These are phyloP conservation scores for Ceratobasidium sp. DNA, from an alignment of 1,284 basidiomycete species.

Conservation along the genomic window DNA sequence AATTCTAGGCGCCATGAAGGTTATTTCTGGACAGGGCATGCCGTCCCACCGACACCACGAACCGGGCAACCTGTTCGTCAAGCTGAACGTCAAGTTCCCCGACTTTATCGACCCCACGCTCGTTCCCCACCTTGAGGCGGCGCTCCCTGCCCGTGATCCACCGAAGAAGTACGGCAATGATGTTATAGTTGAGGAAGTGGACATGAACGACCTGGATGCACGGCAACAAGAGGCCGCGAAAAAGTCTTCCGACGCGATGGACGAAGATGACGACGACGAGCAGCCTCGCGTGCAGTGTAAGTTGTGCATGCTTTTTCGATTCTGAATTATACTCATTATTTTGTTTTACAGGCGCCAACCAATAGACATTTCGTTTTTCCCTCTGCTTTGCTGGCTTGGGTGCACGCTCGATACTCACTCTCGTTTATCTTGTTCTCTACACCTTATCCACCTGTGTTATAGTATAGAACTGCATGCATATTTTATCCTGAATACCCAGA, in stretches of 20 bases:
- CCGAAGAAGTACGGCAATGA: slow-evolving; percentile 76
- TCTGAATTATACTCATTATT: too few relatives aligned
- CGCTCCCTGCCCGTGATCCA: slow-evolving; percentile 82
- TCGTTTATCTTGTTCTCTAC: slow-evolving; percentile 41
- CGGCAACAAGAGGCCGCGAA: slow-evolving; percentile 68
- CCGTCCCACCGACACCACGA: slow-evolving; percentile 98
- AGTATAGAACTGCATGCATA: slow-evolving; percentile 46
- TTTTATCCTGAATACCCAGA: slow-evolving; percentile 45
- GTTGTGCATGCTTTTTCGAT: not conserved
- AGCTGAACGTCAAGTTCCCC: slow-evolving; percentile 91
- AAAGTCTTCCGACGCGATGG: slow-evolving; percentile 75
- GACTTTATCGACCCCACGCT: slow-evolving; percentile 76
- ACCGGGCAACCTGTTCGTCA: slow-evolving; percentile 92
- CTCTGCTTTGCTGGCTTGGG: slow-evolving; percentile 36
- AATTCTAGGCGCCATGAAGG: slow-evolving; percentile 81
- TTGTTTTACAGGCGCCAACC: slow-evolving; percentile 37
- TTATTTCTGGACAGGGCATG: slow-evolving; percentile 96
- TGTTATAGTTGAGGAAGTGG: slow-evolving; percentile 84
- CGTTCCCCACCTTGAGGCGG: slow-evolving; percentile 84
- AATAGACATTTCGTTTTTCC: slow-evolving; percentile 31
- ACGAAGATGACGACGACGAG: slow-evolving; percentile 78
- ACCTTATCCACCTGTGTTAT: slow-evolving; percentile 41
- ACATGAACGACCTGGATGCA: slow-evolving; percentile 84
- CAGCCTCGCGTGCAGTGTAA: slow-evolving; percentile 84
- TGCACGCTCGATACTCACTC: slow-evolving; percentile 31